Evolutionary conservation across 2,329 filamentous ascomycete species (phyloP), one percentile per base, ranked within the genome.

Genomic region (Alternaria gansuensis): DNA sequence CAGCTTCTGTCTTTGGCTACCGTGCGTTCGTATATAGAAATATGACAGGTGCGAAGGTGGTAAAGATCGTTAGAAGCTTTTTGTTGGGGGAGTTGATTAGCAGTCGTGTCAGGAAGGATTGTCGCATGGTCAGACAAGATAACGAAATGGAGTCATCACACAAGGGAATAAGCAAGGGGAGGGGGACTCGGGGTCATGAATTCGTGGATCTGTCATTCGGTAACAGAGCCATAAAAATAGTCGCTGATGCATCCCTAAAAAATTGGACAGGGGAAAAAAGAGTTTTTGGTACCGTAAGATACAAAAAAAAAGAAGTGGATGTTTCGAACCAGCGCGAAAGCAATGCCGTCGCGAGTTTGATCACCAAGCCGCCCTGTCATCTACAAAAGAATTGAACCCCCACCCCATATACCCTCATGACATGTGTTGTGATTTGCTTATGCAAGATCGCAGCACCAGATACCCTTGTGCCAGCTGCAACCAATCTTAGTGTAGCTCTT

Each of bases 391-490:
- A 57, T 44, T 34, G 46, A 43, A 48, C 29, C 28, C 45, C 17
- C 17, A 17, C 17, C 39, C 36, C 55, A 44, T 36, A 24, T 24
- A 36, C 5, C 14, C 44, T 44, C 51, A 31, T 58, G 4, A 44
- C 34, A 3, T 17, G 24, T 28, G 8, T 43, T 23, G 41, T 24
- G 41, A 29, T 5, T 60, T 53, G 57, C 57, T 62, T 73, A 74
- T 40, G 70, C 71, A 28, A 74, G 50, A 66, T 75, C 72, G 65
- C 72, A 75, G 64, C 60, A 63, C 72, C 72, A 75, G 62, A 74
- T 73, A 62, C 65, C 68, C 36, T 56, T 46, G 59, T 41, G 4
- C 29, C 57, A 41, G 34, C 58, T 63, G 57, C 73, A 75, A 36
- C 72, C 73, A 52, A 75, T 75, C 68, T 74, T 69, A 54, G 54